A percentile compares a stretch with the other conserved stretches of the same genome.
Evolutionary conservation across 257 asterid genomes (phyloP).

Genomic region (Forsythia viridissima): DNA sequence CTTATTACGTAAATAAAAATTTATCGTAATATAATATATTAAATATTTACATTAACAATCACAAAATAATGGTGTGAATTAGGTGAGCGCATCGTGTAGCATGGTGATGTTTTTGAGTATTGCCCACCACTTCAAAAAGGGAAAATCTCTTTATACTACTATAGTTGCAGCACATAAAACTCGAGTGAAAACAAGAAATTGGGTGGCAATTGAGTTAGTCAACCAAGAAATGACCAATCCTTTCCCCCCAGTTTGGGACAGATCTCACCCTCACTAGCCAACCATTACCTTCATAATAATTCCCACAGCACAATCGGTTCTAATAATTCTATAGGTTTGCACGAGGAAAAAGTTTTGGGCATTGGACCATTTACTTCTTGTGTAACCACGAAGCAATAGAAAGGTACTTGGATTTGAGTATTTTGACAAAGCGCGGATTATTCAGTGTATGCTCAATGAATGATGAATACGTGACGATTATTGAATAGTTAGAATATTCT

Average conservation of each 20-base stretch:
- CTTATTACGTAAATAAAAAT: too few relatives aligned
- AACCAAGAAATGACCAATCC: neutral
- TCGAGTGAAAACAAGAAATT: neutral
- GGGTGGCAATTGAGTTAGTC: neutral
- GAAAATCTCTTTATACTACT: neutral
- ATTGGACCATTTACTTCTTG: neutral
- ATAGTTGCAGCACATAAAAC: too few relatives aligned
- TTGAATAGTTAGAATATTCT: too few relatives aligned
- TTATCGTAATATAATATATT: too few relatives aligned
- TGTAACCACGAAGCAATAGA: neutral
- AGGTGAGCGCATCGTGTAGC: too few relatives aligned
- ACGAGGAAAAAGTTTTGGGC: neutral
- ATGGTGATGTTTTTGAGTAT: neutral
- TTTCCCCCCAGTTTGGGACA: neutral
- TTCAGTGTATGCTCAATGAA: too few relatives aligned
- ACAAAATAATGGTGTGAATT: too few relatives aligned
- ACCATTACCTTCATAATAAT: neutral
- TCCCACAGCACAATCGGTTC: neutral
- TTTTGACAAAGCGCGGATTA: neutral
- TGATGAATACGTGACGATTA: too few relatives aligned
- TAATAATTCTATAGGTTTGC: neutral
- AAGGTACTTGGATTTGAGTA: neutral
- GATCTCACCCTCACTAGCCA: neutral
- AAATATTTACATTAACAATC: too few relatives aligned
- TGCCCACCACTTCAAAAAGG: neutral